A percentile compares a stretch with the other conserved stretches of the same genome.
phyloP scores from a whole-genome alignment of 345 rosid species.

The Bruguiera gymnorhiza region DNA sequence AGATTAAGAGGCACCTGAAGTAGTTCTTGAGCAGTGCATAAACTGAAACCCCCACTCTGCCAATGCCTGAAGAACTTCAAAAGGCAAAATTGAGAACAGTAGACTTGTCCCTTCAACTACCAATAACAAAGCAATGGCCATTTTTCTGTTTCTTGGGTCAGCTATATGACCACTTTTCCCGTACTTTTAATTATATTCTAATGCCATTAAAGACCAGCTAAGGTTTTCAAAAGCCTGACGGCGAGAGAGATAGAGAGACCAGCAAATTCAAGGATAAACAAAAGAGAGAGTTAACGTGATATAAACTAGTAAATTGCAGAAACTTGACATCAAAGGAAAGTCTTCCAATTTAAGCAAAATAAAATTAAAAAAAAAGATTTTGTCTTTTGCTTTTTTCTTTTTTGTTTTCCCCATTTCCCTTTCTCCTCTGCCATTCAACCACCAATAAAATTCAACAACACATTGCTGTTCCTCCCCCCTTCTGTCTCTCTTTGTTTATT shows the following conservation, averaged over 20 bases:
- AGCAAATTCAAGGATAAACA: not conserved
- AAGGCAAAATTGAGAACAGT: constrained; percentile 26
- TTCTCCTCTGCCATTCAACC: constrained; percentile 12
- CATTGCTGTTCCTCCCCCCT: not conserved
- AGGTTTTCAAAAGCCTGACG: not conserved
- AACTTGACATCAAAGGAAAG: constrained; percentile 18
- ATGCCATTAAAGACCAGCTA: not conserved
- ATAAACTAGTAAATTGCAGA: constrained; percentile 16
- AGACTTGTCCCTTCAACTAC: constrained; percentile 37
- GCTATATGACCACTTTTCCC: not conserved
- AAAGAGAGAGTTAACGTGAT: constrained; percentile 7
- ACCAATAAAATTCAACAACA: not conserved
- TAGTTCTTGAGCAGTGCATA: constrained; percentile 19
- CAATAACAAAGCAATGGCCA: constrained; percentile 24
- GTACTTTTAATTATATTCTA: not conserved
- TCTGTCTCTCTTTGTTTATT: not conserved
- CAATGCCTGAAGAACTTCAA: constrained; percentile 28
- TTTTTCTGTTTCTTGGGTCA: not conserved
- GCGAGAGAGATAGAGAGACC: constrained; percentile 3
- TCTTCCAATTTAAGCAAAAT: constrained; percentile 27
- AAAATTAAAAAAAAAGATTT: not conserved
- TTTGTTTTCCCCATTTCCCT: constrained; percentile 1
- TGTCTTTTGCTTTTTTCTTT: not conserved
- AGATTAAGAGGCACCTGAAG: constrained; percentile 12
- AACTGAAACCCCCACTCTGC: constrained; percentile 7